phyloP scores from a whole-genome alignment of 129 eudicot genomes.

The Artemisia annua region DNA sequence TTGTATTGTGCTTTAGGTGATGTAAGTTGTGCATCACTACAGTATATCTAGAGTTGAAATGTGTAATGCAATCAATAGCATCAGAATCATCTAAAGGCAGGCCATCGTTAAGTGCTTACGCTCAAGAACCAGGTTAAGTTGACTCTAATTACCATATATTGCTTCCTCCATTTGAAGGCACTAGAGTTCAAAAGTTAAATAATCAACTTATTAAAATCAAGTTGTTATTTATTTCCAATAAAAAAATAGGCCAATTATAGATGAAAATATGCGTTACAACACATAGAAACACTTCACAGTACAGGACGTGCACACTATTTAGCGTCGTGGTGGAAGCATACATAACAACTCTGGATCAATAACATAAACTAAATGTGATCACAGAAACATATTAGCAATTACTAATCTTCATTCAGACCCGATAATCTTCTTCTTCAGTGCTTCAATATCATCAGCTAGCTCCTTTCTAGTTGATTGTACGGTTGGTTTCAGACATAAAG shows the following conservation, averaged over 20 bases:
- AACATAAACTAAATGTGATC: slow-evolving; percentile 9
- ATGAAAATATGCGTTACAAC: slow-evolving; percentile 7
- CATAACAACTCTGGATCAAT: slow-evolving; percentile 20
- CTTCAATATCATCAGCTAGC: slow-evolving; percentile 40
- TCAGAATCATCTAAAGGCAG: background rate
- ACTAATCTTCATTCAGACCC: slow-evolving; percentile 27
- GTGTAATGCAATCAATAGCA: background rate
- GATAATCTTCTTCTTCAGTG: slow-evolving; percentile 38
- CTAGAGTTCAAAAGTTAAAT: background rate
- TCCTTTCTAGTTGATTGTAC: slow-evolving; percentile 39
- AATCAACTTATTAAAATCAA: background rate
- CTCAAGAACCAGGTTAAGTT: background rate
- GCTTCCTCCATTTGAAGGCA: background rate
- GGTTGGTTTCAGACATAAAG: background rate
- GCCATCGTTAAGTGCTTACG: background rate
- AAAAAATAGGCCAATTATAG: slow-evolving; percentile 6
- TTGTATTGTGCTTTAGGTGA: too few relatives aligned
- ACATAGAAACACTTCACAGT: background rate
- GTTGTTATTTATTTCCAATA: slow-evolving; percentile 30
- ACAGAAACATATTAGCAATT: slow-evolving; percentile 21
- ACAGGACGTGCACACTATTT: slow-evolving; percentile 3
- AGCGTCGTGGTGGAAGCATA: background rate
- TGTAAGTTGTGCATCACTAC: too few relatives aligned
- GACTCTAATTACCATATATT: background rate
- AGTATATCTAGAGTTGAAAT: background rate